phyloP scores from a whole-genome alignment of 2,329 filamentous ascomycete genomes.

The Exophiala mesophila region DNA sequence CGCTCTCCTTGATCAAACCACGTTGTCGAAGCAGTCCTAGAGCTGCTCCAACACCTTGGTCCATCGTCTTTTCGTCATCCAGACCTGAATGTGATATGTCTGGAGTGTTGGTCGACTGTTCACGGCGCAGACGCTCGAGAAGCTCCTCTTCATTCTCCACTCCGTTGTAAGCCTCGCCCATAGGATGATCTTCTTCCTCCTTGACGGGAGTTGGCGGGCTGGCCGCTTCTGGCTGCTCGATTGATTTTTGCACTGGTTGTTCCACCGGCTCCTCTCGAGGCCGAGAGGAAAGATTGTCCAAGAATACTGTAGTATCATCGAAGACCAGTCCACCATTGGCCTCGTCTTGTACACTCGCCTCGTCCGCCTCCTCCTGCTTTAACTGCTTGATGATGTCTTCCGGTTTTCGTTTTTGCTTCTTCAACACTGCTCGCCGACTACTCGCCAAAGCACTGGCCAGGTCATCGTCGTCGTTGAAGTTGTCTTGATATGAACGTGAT shows the following conservation, averaged over 20 bases:
- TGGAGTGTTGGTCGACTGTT: constrained; percentile 40
- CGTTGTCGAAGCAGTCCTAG: constrained; percentile 79
- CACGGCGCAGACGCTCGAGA: constrained; percentile 47
- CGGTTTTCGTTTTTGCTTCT: constrained; percentile 86
- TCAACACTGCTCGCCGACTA: constrained; percentile 78
- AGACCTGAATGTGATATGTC: constrained; percentile 65
- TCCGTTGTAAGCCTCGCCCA: constrained; percentile 50
- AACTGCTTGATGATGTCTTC: constrained; percentile 83
- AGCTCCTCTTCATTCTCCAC: constrained; percentile 47
- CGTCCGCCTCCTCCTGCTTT: constrained; percentile 54
- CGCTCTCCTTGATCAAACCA: constrained; percentile 65
- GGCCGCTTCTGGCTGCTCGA: constrained; percentile 7
- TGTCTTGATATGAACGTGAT: constrained; percentile 59
- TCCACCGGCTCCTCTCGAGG: constrained; percentile 47
- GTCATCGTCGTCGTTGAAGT: constrained; percentile 86
- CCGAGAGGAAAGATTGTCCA: constrained; percentile 70
- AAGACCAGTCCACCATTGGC: constrained; percentile 73
- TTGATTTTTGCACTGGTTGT: constrained; percentile 17
- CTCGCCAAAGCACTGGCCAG: constrained; percentile 77
- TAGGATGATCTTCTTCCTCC: constrained; percentile 47
- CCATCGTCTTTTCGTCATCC: constrained; percentile 78
- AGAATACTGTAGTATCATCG: constrained; percentile 92
- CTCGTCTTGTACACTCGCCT: constrained; percentile 41
- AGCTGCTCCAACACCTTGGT: constrained; percentile 73
- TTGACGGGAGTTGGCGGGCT: constrained; percentile 4